phyloP scores from a whole-genome alignment of 164 flowering plant genomes.

The Sedum album region DNA sequence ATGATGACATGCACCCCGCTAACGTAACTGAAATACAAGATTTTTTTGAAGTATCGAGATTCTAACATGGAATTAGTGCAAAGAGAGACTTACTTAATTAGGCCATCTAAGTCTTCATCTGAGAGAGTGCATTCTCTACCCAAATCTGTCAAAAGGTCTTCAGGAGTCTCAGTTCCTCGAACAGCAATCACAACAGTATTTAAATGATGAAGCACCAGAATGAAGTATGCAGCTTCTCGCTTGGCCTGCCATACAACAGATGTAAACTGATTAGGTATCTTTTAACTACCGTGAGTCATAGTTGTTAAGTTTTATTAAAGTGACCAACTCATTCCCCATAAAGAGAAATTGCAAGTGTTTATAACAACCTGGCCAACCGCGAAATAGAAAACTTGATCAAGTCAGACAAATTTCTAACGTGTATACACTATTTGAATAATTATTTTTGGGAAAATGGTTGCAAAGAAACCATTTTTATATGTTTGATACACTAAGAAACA shows the following conservation, averaged over 20 bases:
- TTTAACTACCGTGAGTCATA: neutral
- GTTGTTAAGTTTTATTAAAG: neutral
- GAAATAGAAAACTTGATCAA: too few species aligned
- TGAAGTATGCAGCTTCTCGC: constrained; percentile 74
- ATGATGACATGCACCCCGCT: neutral
- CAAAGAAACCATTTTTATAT: neutral
- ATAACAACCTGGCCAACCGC: too few species aligned
- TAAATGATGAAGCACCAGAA: constrained; percentile 58
- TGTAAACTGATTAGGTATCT: neutral
- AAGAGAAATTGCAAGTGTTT: too few species aligned
- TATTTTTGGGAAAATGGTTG: neutral
- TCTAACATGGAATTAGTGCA: neutral
- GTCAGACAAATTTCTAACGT: too few species aligned
- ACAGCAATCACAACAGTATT: constrained; percentile 60
- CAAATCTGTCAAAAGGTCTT: constrained; percentile 80
- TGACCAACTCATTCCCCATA: too few species aligned
- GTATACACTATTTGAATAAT: too few species aligned
- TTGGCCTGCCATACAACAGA: constrained; percentile 28
- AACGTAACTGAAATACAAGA: neutral
- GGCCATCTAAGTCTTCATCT: constrained; percentile 63
- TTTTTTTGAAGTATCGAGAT: neutral
- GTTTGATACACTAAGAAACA: too few species aligned
- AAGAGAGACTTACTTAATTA: constrained; percentile 38
- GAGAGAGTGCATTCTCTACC: constrained; percentile 60
- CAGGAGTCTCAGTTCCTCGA: constrained; percentile 91